Evolutionary conservation across 2,329 filamentous ascomycete species (phyloP).

Genomic region (Gnomoniopsis smithogilvyi): DNA sequence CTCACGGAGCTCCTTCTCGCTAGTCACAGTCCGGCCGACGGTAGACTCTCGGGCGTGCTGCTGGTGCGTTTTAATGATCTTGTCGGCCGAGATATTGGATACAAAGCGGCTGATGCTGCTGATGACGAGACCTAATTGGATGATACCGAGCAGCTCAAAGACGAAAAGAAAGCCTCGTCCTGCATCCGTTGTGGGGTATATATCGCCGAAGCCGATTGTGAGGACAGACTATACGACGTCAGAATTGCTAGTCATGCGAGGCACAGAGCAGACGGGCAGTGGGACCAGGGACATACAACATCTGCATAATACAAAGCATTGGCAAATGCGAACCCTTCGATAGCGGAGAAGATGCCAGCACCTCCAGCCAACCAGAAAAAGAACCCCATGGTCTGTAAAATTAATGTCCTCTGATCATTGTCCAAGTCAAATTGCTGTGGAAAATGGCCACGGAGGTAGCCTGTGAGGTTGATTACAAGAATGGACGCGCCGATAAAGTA

Average conservation of each 20-base stretch:
- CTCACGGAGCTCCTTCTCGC: constrained; percentile 45
- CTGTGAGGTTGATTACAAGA: constrained; percentile 75
- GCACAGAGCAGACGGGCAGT: no score
- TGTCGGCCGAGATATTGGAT: constrained; percentile 53
- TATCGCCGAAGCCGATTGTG: constrained; percentile 61
- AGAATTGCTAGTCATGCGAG: neutral
- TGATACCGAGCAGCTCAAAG: constrained; percentile 77
- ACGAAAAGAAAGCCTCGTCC: constrained; percentile 75
- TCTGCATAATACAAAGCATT: constrained; percentile 80
- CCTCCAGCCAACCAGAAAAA: constrained; percentile 78
- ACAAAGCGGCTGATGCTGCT: constrained; percentile 69
- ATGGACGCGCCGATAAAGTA: constrained; percentile 77
- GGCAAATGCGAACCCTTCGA: constrained; percentile 73
- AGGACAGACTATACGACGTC: constrained; percentile 44
- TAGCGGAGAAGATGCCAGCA: constrained; percentile 67
- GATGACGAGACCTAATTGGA: constrained; percentile 80
- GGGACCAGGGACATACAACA: constrained; percentile 39
- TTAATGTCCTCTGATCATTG: constrained; percentile 78
- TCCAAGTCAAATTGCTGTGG: constrained; percentile 75
- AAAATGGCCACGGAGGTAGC: constrained; percentile 69
- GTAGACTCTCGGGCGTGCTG: constrained; percentile 55
- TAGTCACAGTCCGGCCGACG: constrained; percentile 42
- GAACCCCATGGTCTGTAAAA: constrained; percentile 84
- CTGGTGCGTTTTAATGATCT: constrained; percentile 54
- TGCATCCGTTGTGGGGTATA: constrained; percentile 44